Evolutionary conservation across 2,329 filamentous ascomycete species (phyloP).

Genomic region (Arthrobotrys conoides): DNA sequence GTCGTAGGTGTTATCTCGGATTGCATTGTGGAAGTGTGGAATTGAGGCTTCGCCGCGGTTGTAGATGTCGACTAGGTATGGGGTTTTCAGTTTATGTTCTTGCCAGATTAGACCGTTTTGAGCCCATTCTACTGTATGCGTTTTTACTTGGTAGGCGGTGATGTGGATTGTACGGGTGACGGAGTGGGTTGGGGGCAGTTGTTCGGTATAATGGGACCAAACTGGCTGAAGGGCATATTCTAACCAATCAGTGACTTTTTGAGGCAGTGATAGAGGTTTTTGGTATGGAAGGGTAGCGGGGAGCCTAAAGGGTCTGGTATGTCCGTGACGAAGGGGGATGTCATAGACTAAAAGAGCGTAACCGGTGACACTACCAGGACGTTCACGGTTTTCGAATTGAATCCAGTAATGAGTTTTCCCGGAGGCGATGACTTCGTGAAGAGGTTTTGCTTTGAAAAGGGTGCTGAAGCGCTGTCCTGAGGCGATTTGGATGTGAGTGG

Average conservation of each 20-base stretch:
- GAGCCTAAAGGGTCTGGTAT: conserved; percentile 32
- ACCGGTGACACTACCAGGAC: conserved; percentile 68
- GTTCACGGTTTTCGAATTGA: conserved; percentile 71
- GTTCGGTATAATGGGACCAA: conserved; percentile 62
- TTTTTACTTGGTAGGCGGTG: conserved; percentile 68
- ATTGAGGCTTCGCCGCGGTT: conserved; percentile 68
- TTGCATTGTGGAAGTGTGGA: conserved; percentile 71
- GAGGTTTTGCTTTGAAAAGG: conserved; percentile 71
- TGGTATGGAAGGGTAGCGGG: conserved; percentile 64
- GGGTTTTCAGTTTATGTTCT: conserved; percentile 66
- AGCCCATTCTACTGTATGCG: conserved; percentile 65
- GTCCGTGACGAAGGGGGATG: conserved; percentile 25
- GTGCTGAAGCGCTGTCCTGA: conserved; percentile 75
- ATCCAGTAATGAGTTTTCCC: conserved; percentile 68
- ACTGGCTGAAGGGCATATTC: conserved; percentile 70
- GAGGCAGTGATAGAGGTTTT: conserved; percentile 66
- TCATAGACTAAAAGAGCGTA: conserved; percentile 71
- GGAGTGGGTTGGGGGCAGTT: conserved; percentile 68
- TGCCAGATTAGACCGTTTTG: conserved; percentile 70
- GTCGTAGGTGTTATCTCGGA: conserved; percentile 72
- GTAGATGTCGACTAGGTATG: conserved; percentile 73
- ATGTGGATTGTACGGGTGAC: conserved; percentile 71
- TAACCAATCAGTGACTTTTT: conserved; percentile 67
- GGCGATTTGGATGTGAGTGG: conserved; percentile 72
- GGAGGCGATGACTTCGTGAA: conserved; percentile 61